These are phyloP conservation scores for Rhododendron mucronatum DNA, from an alignment of 148 eudicot genomes.

Conservation along the genomic window DNA sequence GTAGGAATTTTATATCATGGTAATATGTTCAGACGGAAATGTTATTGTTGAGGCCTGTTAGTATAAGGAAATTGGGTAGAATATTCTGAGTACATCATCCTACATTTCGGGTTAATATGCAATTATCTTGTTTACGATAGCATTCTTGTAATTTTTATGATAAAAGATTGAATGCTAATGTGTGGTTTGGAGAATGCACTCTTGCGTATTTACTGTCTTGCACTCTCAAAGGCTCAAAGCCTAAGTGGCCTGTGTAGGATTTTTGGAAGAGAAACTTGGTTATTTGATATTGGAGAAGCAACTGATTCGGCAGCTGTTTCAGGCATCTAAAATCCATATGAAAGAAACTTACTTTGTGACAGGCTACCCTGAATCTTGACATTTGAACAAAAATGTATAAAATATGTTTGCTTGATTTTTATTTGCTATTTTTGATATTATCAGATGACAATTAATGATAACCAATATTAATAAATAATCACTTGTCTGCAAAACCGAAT, in stretches of 20 bases:
- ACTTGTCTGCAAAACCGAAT: background rate
- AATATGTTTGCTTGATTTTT: background rate
- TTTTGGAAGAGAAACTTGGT: background rate
- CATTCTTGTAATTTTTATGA: background rate
- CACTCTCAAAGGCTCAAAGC: background rate
- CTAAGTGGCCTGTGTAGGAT: background rate
- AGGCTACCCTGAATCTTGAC: background rate
- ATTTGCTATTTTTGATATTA: background rate
- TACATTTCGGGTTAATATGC: background rate
- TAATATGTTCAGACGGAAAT: constrained; percentile 21
- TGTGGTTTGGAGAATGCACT: background rate
- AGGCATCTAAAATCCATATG: background rate
- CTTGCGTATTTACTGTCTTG: background rate
- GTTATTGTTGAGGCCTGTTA: constrained; percentile 18
- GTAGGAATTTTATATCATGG: constrained; percentile 24
- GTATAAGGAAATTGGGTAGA: constrained; percentile 14
- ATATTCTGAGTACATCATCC: background rate
- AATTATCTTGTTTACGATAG: background rate
- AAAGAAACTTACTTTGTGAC: background rate
- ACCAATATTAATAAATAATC: background rate
- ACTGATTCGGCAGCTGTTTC: background rate
- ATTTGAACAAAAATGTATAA: background rate
- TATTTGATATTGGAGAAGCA: background rate
- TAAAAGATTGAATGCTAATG: background rate
- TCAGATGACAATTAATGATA: background rate